Percentiles rank a stretch among this genome's conserved stretches.
Evolutionary conservation across 768 basidiomycete genomes (phyloP).

Genomic region (Auricularia auricula-judae): DNA sequence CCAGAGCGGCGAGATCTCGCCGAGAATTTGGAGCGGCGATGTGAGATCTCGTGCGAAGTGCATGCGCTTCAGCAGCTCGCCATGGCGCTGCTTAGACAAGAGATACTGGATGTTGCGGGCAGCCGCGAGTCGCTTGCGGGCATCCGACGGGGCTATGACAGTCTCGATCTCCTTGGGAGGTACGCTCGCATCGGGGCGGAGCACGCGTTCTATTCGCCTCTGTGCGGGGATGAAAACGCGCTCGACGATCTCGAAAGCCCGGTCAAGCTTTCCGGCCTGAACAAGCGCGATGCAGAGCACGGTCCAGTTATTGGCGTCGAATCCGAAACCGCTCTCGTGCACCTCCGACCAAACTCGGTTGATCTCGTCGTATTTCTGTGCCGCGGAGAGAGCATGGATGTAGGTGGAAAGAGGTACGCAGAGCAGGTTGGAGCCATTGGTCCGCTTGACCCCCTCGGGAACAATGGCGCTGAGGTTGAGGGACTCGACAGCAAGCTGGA

Average conservation of each 20-base stretch:
- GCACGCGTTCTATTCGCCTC: slow-evolving; percentile 17
- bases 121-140: background rate
- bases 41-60: slow-evolving; percentile 32
- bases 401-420: slow-evolving; percentile 72
- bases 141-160: background rate
- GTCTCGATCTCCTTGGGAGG: slow-evolving; percentile 28
- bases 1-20: slow-evolving; percentile 54
- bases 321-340: slow-evolving; percentile 52
- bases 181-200: slow-evolving; percentile 15
- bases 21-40: slow-evolving; percentile 48
- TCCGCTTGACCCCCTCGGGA: slow-evolving; percentile 10
- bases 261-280: slow-evolving; percentile 69
- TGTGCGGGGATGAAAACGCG: slow-evolving; percentile 58
- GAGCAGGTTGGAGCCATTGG: slow-evolving; percentile 37
- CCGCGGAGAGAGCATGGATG: slow-evolving; percentile 60
- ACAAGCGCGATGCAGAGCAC: slow-evolving; percentile 65
- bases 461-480: slow-evolving; percentile 24
- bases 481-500: slow-evolving; percentile 41
- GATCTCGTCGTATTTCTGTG: slow-evolving; percentile 50
- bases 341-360: slow-evolving; percentile 57
- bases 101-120: background rate
- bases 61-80: background rate
- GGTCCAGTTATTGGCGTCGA: slow-evolving; percentile 91
- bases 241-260: slow-evolving; percentile 76
- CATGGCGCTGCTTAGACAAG: background rate